These are phyloP conservation scores for Phlebiopsis flavidoalba DNA, from an alignment of 768 basidiomycete genomes.

Conservation along the genomic window DNA sequence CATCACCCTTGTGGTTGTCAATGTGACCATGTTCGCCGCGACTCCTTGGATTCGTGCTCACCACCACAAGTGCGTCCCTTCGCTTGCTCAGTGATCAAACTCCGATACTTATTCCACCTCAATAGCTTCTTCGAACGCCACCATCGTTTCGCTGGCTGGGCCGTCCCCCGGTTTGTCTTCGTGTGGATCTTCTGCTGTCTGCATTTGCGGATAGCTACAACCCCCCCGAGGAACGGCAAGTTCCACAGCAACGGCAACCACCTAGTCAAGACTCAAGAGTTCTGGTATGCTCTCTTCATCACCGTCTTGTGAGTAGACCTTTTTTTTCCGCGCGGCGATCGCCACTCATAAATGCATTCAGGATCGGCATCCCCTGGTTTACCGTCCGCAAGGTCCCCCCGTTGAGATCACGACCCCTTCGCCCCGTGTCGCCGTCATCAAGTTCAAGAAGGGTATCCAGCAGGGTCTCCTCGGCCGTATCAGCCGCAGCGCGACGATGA, in stretches of 20 bases:
- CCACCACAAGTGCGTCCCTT: constrained; percentile 69
- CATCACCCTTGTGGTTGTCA: constrained; percentile 48
- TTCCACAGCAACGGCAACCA: constrained; percentile 30
- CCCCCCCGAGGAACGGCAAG: background rate
- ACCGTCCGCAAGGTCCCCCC: constrained; percentile 61
- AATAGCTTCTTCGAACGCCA: constrained; percentile 71
- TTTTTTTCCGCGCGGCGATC: background rate
- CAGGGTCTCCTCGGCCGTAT: constrained; percentile 73
- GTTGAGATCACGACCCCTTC: constrained; percentile 78
- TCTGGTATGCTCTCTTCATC: constrained; percentile 74
- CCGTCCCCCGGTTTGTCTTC: constrained; percentile 40
- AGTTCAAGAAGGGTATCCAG: constrained; percentile 80
- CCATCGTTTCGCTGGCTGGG: constrained; percentile 78
- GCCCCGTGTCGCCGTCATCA: constrained; percentile 70
- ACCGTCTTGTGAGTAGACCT: constrained; percentile 54
- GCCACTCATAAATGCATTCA: constrained; percentile 19
- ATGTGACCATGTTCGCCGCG: constrained; percentile 57
- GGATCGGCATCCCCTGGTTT: constrained; percentile 70
- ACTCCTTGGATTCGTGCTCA: constrained; percentile 78
- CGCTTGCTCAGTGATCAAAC: background rate
- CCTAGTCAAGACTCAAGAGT: constrained; percentile 63
- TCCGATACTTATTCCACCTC: background rate
- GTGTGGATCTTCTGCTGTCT: constrained; percentile 61
- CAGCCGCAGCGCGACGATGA: constrained; percentile 67
- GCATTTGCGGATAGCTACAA: constrained; percentile 44